Evolutionary conservation across 2,329 filamentous ascomycete genomes (phyloP).

Genomic region (Paraphoma sp.): DNA sequence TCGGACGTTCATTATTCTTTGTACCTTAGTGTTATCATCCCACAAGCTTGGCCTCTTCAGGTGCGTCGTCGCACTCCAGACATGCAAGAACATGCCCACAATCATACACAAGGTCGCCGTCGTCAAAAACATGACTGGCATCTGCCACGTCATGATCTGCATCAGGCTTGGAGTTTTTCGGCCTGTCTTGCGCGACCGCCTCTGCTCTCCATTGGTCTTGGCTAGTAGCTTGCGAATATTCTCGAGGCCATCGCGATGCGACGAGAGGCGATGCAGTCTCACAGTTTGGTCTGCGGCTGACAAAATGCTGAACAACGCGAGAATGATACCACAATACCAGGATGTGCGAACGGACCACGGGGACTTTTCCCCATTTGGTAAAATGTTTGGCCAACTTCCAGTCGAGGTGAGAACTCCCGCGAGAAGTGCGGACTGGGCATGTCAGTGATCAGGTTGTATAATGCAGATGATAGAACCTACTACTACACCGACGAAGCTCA

Average conservation of each 20-base stretch:
- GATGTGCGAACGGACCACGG: conserved; percentile 52
- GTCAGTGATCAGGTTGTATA: neutral
- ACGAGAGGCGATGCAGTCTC: conserved; percentile 51
- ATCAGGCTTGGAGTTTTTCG: conserved; percentile 29
- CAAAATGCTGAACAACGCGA: conserved; percentile 60
- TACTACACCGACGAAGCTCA: conserved; percentile 53
- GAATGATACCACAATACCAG: conserved; percentile 55
- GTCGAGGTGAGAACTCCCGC: conserved; percentile 52
- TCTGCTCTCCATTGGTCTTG: conserved; percentile 28
- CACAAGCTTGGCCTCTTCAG: conserved; percentile 31
- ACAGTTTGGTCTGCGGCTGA: conserved; percentile 53
- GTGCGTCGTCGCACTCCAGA: conserved; percentile 44
- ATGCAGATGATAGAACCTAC: conserved; percentile 27
- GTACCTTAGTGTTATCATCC: conserved; percentile 42
- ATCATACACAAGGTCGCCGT: conserved; percentile 47
- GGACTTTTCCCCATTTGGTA: conserved; percentile 44
- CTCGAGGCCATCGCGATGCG: conserved; percentile 47
- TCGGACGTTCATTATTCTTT: neutral
- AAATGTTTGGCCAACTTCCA: conserved; percentile 52
- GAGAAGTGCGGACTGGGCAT: conserved; percentile 43
- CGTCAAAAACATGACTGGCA: conserved; percentile 47
- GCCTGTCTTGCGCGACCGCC: conserved; percentile 24
- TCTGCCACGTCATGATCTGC: conserved; percentile 48
- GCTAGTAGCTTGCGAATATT: conserved; percentile 47
- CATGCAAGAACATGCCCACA: conserved; percentile 47